Evolutionary conservation across 345 rosid genomes (phyloP).

Genomic region (Citrus cavaleriei): DNA sequence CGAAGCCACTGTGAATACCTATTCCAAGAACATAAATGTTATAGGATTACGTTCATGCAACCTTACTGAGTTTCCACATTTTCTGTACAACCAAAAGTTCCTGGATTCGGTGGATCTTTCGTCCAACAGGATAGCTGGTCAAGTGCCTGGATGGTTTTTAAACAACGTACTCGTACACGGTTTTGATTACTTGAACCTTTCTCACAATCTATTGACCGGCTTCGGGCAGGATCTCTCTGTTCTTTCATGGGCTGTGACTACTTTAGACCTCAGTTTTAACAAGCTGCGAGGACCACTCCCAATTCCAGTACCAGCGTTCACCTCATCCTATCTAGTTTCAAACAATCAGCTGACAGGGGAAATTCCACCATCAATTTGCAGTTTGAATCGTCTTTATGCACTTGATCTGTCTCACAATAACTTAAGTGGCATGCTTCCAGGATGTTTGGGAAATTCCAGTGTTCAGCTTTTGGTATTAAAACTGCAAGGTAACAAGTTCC

Average conservation of each 20-base stretch:
- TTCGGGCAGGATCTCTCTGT: background rate
- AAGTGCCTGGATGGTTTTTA: background rate
- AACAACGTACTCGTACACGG: too few species aligned
- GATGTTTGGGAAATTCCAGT: slow-evolving; percentile 19
- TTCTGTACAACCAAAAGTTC: slow-evolving; percentile 6
- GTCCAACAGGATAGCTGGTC: slow-evolving; percentile 15
- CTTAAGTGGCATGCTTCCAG: slow-evolving; percentile 13
- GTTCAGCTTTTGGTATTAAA: background rate
- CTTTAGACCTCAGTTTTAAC: background rate
- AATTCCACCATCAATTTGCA: slow-evolving; percentile 15
- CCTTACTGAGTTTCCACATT: slow-evolving; percentile 18
- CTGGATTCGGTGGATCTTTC: slow-evolving; percentile 2
- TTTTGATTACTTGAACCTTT: background rate
- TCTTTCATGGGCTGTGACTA: background rate
- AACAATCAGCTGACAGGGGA: slow-evolving; percentile 19
- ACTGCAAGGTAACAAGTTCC: background rate
- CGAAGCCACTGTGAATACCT: background rate
- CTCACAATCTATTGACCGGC: background rate
- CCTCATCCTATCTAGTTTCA: background rate
- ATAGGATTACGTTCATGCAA: slow-evolving; percentile 9
- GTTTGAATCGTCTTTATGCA: background rate
- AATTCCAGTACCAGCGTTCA: background rate
- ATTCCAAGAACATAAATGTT: accelerated
- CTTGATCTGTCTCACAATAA: slow-evolving; percentile 1
- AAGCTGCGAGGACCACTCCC: background rate